A percentile compares a stretch with the other conserved stretches of the same genome.
These are phyloP conservation scores for Sphaerulina vaccinii DNA, from an alignment of 2,329 filamentous ascomycete genomes.

Conservation along the genomic window DNA sequence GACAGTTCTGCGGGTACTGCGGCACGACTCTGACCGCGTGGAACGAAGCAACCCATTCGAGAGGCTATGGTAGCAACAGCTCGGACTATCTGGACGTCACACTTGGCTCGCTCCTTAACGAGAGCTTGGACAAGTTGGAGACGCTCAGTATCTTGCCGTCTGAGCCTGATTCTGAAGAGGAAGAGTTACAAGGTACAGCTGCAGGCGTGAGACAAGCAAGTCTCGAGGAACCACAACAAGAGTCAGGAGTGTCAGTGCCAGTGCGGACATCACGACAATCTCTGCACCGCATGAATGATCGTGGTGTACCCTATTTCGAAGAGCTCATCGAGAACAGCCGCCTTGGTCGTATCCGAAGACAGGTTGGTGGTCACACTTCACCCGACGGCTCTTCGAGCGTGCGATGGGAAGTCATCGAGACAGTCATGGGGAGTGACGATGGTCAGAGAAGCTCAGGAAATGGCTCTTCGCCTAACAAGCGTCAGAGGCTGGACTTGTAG, in stretches of 20 bases:
- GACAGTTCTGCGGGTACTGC: constrained; percentile 89
- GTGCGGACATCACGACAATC: constrained; percentile 21
- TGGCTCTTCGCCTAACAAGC: constrained; percentile 17
- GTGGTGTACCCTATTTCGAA: constrained; percentile 83
- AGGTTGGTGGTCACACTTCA: constrained; percentile 58
- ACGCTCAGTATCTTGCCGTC: constrained; percentile 69
- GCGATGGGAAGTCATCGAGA: constrained; percentile 81
- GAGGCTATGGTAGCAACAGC: constrained; percentile 54
- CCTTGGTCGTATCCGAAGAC: constrained; percentile 66
- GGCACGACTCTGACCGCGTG: constrained; percentile 82
- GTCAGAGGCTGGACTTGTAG: constrained; percentile 23
- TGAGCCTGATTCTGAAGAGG: constrained; percentile 36
- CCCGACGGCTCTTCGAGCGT: constrained; percentile 65
- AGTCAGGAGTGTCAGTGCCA: constrained; percentile 9
- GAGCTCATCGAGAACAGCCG: constrained; percentile 73
- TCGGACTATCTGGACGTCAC: constrained; percentile 78
- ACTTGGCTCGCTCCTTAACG: constrained; percentile 70
- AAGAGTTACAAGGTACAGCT: constrained; percentile 21
- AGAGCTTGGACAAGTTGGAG: constrained; percentile 71
- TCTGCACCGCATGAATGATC: constrained; percentile 31
- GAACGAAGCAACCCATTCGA: constrained; percentile 58
- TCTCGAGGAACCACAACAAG: constrained; percentile 3
- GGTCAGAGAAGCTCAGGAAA: constrained; percentile 4
- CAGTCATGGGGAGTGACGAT: constrained; percentile 39
- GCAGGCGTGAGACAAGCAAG: constrained; percentile 9